A percentile compares a stretch with the other conserved stretches of the same genome.
Conservation (phyloP, 352 stramenopile species). For the Phytopythium kandeliae region DNA sequence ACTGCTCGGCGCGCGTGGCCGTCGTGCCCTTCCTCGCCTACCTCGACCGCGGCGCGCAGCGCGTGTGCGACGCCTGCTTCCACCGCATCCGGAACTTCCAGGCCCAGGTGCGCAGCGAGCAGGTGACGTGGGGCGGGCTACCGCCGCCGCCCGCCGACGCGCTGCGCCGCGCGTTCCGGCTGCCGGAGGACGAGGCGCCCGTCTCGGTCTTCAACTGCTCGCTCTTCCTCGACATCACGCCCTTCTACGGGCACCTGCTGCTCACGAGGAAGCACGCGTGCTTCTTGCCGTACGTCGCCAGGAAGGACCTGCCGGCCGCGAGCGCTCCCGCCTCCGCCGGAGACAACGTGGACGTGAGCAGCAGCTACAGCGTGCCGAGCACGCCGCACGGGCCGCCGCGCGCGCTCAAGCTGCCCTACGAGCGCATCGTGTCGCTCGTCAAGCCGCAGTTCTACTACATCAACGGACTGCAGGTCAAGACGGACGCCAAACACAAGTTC, state of each 20-base stretch:
- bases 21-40: conserved; percentile 63
- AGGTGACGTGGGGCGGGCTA: conserved; percentile 63
- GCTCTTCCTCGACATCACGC: conserved; percentile 63
- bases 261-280: conserved; percentile 65
- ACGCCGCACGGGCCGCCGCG: conserved; percentile 12
- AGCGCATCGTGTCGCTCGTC: conserved; percentile 52
- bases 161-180: conserved; percentile 36
- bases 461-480: conserved; percentile 74
- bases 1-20: conserved; percentile 46
- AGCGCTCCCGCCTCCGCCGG: not conserved
- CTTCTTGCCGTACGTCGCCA: conserved; percentile 48
- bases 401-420: conserved; percentile 55
- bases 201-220: conserved; percentile 76
- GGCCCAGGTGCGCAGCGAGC: conserved; percentile 44
- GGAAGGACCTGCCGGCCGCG: not conserved
- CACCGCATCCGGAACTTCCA: conserved; percentile 73
- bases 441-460: conserved; percentile 86
- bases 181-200: conserved; percentile 33
- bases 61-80: conserved; percentile 72
- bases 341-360: conserved; percentile 7
- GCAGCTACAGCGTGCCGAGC: conserved; percentile 1
- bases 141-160: conserved; percentile 24
- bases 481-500: conserved; percentile 51
- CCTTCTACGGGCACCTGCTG: conserved; percentile 69
- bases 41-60: conserved; percentile 45